Conservation (phyloP, 805 yeast species). For the Saccharomycopsis amapae region DNA sequence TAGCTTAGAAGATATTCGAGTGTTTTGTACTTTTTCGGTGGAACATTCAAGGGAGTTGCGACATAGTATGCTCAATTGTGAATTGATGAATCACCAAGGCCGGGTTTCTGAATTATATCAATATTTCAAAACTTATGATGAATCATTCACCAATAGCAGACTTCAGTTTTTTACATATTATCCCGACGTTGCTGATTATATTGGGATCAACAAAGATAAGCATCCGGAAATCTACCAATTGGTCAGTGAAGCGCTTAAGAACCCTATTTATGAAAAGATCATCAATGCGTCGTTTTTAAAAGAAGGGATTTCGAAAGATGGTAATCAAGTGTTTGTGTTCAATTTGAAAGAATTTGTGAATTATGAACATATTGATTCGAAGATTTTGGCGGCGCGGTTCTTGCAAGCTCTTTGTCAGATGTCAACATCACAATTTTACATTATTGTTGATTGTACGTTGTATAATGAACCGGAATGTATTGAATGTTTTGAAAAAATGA, state of each 20-base stretch:
- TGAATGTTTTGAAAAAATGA: conserved; percentile 27
- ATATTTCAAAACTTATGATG: neutral
- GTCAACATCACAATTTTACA: conserved; percentile 36
- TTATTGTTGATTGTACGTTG: conserved; percentile 65
- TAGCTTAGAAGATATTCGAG: neutral
- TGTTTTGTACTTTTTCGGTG: neutral
- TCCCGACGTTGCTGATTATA: conserved; percentile 48
- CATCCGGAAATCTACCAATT: conserved; percentile 58
- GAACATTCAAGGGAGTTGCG: neutral
- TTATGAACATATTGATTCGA: conserved; percentile 55
- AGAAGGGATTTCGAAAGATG: conserved; percentile 66
- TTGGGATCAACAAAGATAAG: conserved; percentile 41
- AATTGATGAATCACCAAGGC: too few species aligned
- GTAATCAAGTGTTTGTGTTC: conserved; percentile 58
- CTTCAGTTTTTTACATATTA: conserved; percentile 46
- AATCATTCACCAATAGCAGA: conserved; percentile 32
- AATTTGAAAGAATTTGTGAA: conserved; percentile 38
- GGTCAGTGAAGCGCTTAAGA: conserved; percentile 57
- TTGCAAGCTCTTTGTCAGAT: conserved; percentile 12
- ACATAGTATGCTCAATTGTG: neutral
- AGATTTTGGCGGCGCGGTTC: conserved; percentile 52
- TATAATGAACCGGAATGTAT: conserved; percentile 31
- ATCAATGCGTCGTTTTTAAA: conserved; percentile 44
- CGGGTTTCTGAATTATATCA: too few species aligned
- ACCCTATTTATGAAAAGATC: conserved; percentile 33